Percentiles rank a stretch among this genome's conserved stretches.
phyloP scores from a whole-genome alignment of 495 filamentous ascomycete species.

The Annulohypoxylon stygium region DNA sequence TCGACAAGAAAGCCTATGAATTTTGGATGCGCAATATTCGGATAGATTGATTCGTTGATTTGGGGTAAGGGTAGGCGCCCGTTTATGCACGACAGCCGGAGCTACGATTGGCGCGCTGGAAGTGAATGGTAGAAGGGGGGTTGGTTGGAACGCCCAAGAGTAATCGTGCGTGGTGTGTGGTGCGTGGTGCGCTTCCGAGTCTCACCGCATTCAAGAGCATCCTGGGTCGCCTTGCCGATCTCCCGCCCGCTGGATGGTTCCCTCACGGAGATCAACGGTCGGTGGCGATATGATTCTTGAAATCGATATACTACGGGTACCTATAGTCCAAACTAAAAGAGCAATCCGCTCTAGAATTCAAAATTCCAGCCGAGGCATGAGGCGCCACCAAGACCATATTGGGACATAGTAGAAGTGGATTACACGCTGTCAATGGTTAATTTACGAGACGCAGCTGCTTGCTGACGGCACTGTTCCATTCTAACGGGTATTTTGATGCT shows the following conservation, averaged over 20 bases:
- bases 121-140: constrained; percentile 15
- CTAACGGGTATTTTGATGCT: constrained; percentile 37
- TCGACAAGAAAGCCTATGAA: constrained; percentile 31
- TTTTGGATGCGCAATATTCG: constrained; percentile 36
- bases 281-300: constrained; percentile 20
- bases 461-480: constrained; percentile 45
- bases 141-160: constrained; percentile 23
- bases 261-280: constrained; percentile 29
- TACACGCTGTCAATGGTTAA: constrained; percentile 43
- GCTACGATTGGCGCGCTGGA: constrained; percentile 38
- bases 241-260: constrained; percentile 38
- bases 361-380: constrained; percentile 24
- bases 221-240: constrained; percentile 43
- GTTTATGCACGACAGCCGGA: constrained; percentile 35
- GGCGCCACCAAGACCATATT: constrained; percentile 33
- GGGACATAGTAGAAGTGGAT: constrained; percentile 34
- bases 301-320: constrained; percentile 33
- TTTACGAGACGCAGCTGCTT: constrained; percentile 47
- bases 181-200: constrained; percentile 38
- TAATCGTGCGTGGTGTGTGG: constrained; percentile 33
- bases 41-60: constrained; percentile 42
- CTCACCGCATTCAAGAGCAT: constrained; percentile 37
- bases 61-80: constrained; percentile 28
- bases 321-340: constrained; percentile 16
- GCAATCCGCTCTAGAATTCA: constrained; percentile 21